phyloP scores from a whole-genome alignment of 1,284 basidiomycete genomes.

The Mycosarcoma maydis region DNA sequence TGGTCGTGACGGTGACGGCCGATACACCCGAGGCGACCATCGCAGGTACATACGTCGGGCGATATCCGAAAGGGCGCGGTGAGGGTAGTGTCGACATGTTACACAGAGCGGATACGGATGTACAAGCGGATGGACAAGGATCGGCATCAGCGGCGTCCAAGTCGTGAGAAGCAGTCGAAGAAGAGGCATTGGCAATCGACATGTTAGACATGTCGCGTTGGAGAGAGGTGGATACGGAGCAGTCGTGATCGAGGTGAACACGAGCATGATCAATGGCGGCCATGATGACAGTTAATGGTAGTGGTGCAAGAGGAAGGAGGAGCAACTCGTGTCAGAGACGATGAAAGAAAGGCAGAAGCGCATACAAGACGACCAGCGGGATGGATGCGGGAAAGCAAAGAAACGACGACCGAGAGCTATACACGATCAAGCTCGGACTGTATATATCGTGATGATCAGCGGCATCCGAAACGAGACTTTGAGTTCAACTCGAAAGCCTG shows the following conservation, averaged over 20 bases:
- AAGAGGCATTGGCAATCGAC: constrained; percentile 24
- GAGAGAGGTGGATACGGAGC: constrained; percentile 15
- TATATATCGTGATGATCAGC: background rate
- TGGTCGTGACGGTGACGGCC: constrained; percentile 9
- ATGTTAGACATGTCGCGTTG: constrained; percentile 30
- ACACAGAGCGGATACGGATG: constrained; percentile 1
- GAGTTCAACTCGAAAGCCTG: constrained; percentile 23
- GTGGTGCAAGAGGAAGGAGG: background rate
- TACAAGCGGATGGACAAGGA: background rate
- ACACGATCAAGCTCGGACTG: constrained; percentile 4
- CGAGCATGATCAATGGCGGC: constrained; percentile 10
- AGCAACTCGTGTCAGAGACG: constrained; percentile 14
- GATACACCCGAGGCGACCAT: constrained; percentile 14
- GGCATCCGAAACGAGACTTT: background rate
- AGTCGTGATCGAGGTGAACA: constrained; percentile 20
- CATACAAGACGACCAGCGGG: background rate
- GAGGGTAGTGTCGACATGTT: background rate
- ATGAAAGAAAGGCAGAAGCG: background rate
- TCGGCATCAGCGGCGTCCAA: background rate
- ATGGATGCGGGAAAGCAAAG: constrained; percentile 2
- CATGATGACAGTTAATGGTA: constrained; percentile 10
- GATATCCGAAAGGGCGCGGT: constrained; percentile 11
- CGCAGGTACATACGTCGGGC: constrained; percentile 13
- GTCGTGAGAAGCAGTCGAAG: constrained; percentile 7
- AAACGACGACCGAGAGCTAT: constrained; percentile 11